Evolutionary conservation across 306 rosid genomes (phyloP).

Genomic region (Alnus rubra): DNA sequence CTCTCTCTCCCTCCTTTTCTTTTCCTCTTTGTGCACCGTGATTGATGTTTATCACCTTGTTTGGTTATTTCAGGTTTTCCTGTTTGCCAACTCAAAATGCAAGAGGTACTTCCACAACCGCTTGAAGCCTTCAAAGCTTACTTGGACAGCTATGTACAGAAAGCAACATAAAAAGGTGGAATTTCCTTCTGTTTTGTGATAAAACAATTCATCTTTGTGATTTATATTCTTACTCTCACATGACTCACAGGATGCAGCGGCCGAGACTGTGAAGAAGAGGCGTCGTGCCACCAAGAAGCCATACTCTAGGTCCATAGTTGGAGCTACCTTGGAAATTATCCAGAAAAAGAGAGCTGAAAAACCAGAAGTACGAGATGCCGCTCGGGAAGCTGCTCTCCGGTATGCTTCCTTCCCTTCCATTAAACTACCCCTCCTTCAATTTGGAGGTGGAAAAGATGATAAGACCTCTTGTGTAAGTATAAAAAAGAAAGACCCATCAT

Average conservation of each 20-base stretch:
- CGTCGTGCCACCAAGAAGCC: constrained; percentile 72
- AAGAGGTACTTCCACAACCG: constrained; percentile 72
- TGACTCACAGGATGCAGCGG: constrained; percentile 56
- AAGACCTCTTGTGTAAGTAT: no score
- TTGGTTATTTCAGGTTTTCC: constrained; percentile 54
- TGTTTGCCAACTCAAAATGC: constrained; percentile 79
- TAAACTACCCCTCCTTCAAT: background rate
- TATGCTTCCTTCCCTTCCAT: constrained; percentile 8
- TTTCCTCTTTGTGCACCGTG: background rate
- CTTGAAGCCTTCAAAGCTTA: constrained; percentile 84
- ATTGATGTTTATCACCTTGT: background rate
- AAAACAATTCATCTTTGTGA: background rate
- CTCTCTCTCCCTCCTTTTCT: background rate
- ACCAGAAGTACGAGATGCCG: constrained; percentile 79
- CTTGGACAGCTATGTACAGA: constrained; percentile 88
- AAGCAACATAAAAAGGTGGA: constrained; percentile 84
- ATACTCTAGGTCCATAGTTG: constrained; percentile 69
- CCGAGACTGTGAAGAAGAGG: constrained; percentile 71
- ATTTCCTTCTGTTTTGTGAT: background rate
- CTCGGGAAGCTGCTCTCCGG: constrained; percentile 84
- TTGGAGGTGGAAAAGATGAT: no score
- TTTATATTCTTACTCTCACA: background rate
- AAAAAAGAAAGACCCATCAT: background rate
- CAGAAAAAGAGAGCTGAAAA: constrained; percentile 73
- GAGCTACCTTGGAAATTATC: constrained; percentile 68